A percentile compares a stretch with the other conserved stretches of the same genome.
Evolutionary conservation across 345 rosid genomes (phyloP).

Genomic region (Eucalyptus polybractea): DNA sequence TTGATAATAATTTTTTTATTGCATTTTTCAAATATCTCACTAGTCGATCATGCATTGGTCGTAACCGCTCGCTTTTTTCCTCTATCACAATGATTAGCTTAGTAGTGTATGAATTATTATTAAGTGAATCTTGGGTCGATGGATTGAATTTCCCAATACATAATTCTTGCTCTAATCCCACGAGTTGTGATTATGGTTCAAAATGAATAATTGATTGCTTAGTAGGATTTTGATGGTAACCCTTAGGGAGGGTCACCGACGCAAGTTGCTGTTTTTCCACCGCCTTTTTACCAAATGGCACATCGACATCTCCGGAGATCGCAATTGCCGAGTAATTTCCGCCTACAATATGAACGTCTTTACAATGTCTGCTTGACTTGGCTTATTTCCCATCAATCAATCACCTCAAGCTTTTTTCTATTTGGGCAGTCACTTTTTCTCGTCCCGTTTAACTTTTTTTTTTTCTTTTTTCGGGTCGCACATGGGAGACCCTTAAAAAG

Average conservation of each 20-base stretch:
- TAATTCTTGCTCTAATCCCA: not conserved
- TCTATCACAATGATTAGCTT: not conserved
- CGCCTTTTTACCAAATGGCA: not conserved
- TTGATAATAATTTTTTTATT: accelerated
- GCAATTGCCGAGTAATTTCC: not conserved
- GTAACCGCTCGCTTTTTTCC: accelerated
- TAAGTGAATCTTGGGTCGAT: too few relatives aligned
- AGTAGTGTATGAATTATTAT: not conserved
- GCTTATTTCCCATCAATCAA: not conserved
- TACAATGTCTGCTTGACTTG: not conserved
- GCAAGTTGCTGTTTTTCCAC: too few relatives aligned
- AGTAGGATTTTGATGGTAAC: not conserved
- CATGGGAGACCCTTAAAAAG: not conserved
- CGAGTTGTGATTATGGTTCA: not conserved
- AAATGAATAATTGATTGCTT: not conserved
- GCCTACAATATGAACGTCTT: not conserved
- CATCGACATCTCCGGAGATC: not conserved
- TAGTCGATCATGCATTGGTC: accelerated
- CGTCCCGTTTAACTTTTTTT: not conserved
- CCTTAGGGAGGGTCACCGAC: not conserved
- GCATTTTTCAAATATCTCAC: not conserved
- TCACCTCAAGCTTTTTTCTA: not conserved
- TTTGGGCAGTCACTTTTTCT: not conserved
- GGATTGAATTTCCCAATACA: too few relatives aligned
- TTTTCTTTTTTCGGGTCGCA: not conserved